These are phyloP conservation scores for Mycena kentingensis DNA, from an alignment of 768 basidiomycete genomes.

Conservation along the genomic window DNA sequence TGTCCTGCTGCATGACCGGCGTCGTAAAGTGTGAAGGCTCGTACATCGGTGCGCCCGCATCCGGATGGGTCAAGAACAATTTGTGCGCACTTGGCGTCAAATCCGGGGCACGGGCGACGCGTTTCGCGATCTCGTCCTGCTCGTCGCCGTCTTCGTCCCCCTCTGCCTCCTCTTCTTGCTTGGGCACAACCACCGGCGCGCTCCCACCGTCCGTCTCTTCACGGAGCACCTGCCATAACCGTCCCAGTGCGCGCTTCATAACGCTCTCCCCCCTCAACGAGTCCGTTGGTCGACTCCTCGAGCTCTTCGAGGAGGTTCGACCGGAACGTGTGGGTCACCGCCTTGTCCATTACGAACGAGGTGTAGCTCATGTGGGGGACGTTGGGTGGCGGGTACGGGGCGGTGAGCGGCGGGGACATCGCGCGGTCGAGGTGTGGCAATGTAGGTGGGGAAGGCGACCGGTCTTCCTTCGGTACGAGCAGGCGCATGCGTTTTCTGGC, in stretches of 20 bases:
- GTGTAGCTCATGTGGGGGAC: conserved; percentile 74
- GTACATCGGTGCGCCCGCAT: conserved; percentile 43
- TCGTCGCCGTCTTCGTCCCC: conserved; percentile 58
- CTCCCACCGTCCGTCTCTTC: conserved; percentile 58
- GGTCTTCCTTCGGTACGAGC: conserved; percentile 59
- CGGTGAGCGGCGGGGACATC: conserved; percentile 71
- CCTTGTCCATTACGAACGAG: conserved; percentile 84
- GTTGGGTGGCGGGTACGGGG: conserved; percentile 73
- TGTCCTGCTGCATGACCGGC: conserved; percentile 67
- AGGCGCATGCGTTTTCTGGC: conserved; percentile 78
- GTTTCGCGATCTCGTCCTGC: conserved; percentile 40
- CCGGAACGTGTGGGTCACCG: conserved; percentile 82
- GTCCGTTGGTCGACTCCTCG: conserved; percentile 77
- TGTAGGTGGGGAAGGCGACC: conserved; percentile 71
- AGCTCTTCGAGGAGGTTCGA: conserved; percentile 77
- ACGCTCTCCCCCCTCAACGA: conserved; percentile 83
- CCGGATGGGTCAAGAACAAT: conserved; percentile 59
- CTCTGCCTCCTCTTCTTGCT: conserved; percentile 69
- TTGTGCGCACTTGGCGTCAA: conserved; percentile 66
- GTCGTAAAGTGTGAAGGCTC: conserved; percentile 67
- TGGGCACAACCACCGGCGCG: conserved; percentile 54
- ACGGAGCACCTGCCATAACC: conserved; percentile 79
- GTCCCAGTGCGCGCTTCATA: conserved; percentile 72
- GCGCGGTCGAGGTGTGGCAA: conserved; percentile 78
- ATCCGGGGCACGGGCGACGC: conserved; percentile 64